Evolutionary conservation across 208 protist genomes (phyloP), one percentile per base, ranked within the genome.

Genomic region (Leptomonas pyrrhocoris): DNA sequence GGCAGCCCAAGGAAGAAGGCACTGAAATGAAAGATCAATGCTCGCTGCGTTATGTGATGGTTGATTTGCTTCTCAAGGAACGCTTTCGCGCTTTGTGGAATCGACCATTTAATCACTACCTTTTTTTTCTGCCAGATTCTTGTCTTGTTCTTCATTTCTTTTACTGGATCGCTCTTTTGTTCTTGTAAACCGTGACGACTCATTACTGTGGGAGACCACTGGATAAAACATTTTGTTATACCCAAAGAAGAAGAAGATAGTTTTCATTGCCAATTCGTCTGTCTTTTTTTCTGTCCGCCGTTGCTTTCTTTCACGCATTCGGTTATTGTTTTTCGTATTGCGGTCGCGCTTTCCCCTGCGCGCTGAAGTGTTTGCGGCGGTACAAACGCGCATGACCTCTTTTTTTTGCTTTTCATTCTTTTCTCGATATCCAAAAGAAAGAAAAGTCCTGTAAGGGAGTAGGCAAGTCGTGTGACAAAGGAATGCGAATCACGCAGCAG

Each of bases 131-230:
- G 6, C 7, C 13, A 12, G 5, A 54, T 13, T 9, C n/a, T 48
- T 46, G 43, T 60, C 21, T 42, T 25, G 18, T 30, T 46, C 46
- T 30, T 25, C 36, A 5, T 60, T 60, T 42, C 46, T 46, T n/a
- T 42, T 13, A 15, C 9, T 6, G 38, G 49, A 31, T 19, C 23
- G 9, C 15, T 9, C 23, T 54, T 7, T 25, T 54, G 3, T 54
- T 54, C 31, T 7, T 54, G 15, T 31, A 15, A 31, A 6, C 15
- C 31, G 49, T 54, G 25, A 54, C 25, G 15, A 31, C 49, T 54
- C 25, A 54, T 25, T 54, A 54, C 31, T 25, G 49, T 31, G 49
- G 25, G 49, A 54, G 25, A 31, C 31, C 49, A 54, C 49, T 23
- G 25, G 6, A 54, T 31, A 54, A 31, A 25, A 31, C 25, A 54